These are phyloP conservation scores for Uromyces viciae-fabae DNA, from an alignment of 1,284 basidiomycete species.

Conservation along the genomic window DNA sequence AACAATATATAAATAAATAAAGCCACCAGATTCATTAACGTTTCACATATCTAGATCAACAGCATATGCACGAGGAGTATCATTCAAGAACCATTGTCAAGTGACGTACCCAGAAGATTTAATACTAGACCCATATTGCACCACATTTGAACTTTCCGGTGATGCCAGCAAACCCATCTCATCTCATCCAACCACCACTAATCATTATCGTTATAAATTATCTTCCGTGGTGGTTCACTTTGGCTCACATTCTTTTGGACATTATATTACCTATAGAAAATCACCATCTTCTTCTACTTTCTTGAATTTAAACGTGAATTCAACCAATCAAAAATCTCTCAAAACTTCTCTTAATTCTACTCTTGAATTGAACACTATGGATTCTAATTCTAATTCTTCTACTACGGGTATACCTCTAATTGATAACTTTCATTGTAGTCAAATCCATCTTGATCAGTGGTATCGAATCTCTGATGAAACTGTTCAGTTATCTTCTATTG, in stretches of 20 bases:
- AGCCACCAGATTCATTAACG: slow-evolving; percentile 76
- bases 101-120: slow-evolving; percentile 79
- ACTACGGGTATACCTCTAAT: no score
- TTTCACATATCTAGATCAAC: slow-evolving; percentile 83
- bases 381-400: background rate
- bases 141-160: slow-evolving; percentile 63
- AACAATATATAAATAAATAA: slow-evolving; percentile 47
- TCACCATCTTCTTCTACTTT: slow-evolving; percentile 60
- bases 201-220: slow-evolving; percentile 55
- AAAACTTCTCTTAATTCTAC: background rate
- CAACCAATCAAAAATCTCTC: background rate
- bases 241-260: slow-evolving; percentile 81
- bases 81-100: slow-evolving; percentile 73
- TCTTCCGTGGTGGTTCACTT: slow-evolving; percentile 80
- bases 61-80: slow-evolving; percentile 67
- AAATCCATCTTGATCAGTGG: slow-evolving; percentile 62
- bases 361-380: background rate
- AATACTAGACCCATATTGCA: slow-evolving; percentile 79
- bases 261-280: slow-evolving; percentile 80
- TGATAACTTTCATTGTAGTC: no score
- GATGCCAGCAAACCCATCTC: slow-evolving; percentile 47
- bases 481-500: slow-evolving; percentile 72
- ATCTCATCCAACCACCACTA: background rate
- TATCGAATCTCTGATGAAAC: slow-evolving; percentile 77
- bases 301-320: no score